Evolutionary conservation across 805 yeast genomes (phyloP).

Genomic region (Starmerella ratchasimensis): DNA sequence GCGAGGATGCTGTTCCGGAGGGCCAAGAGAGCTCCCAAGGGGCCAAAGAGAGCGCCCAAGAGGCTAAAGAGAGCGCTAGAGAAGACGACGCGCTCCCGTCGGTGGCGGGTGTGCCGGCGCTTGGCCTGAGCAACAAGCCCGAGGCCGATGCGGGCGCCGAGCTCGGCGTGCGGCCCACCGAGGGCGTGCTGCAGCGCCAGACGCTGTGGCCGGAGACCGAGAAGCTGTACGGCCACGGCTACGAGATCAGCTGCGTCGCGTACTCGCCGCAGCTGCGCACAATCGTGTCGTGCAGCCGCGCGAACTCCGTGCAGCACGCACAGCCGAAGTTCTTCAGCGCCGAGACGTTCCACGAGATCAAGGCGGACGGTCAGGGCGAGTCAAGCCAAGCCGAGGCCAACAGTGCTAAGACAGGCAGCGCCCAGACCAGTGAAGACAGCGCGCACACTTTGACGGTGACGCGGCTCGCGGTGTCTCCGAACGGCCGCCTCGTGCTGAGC

Average conservation of each 20-base stretch:
- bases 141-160: slow-evolving; percentile 29
- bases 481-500: slow-evolving; percentile 48
- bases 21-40: no score
- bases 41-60: neutral
- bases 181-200: slow-evolving; percentile 80
- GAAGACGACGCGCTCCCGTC: slow-evolving; percentile 41
- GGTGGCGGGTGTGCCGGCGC: slow-evolving; percentile 79
- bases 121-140: slow-evolving; percentile 88
- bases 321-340: slow-evolving; percentile 65
- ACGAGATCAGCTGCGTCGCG: slow-evolving; percentile 73
- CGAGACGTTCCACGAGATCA: slow-evolving; percentile 42
- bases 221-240: slow-evolving; percentile 94
- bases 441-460: slow-evolving; percentile 74
- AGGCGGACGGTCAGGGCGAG: no score
- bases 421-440: neutral
- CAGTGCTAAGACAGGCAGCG: no score
- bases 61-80: neutral
- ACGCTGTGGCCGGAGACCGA: slow-evolving; percentile 93
- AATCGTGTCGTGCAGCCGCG: slow-evolving; percentile 83
- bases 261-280: slow-evolving; percentile 46
- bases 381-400: no score
- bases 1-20: neutral
- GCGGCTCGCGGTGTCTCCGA: slow-evolving; percentile 59
- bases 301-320: slow-evolving; percentile 74
- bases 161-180: slow-evolving; percentile 57